Conservation (phyloP, 2,329 filamentous ascomycete species). For the Herpotrichia juniperi region DNA sequence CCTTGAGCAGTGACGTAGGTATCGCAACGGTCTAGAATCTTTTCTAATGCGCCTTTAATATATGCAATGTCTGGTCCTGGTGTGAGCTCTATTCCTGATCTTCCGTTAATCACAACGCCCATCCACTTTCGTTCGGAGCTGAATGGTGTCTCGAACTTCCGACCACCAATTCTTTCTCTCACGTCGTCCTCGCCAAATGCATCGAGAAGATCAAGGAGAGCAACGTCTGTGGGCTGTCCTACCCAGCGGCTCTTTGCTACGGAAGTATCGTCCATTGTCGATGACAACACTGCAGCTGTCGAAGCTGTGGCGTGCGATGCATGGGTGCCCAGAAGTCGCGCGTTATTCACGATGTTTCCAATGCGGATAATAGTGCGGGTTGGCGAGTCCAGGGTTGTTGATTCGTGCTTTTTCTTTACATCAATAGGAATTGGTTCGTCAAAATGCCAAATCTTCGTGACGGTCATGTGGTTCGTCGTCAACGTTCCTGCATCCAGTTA, state of each 20-base stretch:
- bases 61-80: constrained; percentile 82
- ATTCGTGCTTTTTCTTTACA: constrained; percentile 60
- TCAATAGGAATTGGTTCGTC: constrained; percentile 66
- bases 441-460: constrained; percentile 95
- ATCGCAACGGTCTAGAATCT: constrained; percentile 83
- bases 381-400: constrained; percentile 69
- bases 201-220: constrained; percentile 93
- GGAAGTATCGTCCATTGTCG: constrained; percentile 70
- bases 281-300: constrained; percentile 82
- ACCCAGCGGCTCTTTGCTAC: constrained; percentile 87
- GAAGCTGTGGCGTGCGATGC: constrained; percentile 72
- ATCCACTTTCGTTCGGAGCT: constrained; percentile 99
- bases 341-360: constrained; percentile 97
- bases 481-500: constrained; percentile 68
- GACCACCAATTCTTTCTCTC: constrained; percentile 81
- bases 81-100: constrained; percentile 55
- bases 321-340: constrained; percentile 74
- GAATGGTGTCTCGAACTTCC: constrained; percentile 87
- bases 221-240: constrained; percentile 95
- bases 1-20: constrained; percentile 88
- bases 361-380: constrained; percentile 84
- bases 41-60: constrained; percentile 93
- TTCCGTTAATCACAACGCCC: constrained; percentile 79
- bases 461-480: constrained; percentile 98
- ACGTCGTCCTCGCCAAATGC: constrained; percentile 90